Conservation (phyloP, 169 alveolate genomes). For the Theileria orientalis region DNA sequence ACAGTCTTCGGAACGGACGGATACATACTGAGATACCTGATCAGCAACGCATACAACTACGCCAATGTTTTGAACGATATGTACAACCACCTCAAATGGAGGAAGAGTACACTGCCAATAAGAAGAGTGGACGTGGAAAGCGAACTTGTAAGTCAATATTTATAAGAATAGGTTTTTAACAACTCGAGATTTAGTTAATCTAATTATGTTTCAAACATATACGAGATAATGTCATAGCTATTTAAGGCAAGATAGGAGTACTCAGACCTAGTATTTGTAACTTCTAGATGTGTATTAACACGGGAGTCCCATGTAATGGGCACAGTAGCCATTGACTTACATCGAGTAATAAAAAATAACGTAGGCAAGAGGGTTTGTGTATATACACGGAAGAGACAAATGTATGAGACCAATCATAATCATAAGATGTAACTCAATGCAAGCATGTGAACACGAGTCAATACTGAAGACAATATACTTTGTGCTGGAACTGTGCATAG, state of each 20-base stretch:
- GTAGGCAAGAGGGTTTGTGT: constrained; percentile 68
- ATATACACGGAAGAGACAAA: constrained; percentile 73
- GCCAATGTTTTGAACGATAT: constrained; percentile 62
- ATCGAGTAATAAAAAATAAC: too few relatives aligned
- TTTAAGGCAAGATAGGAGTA: too few relatives aligned
- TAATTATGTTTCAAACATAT: neutral
- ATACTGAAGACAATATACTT: constrained; percentile 50
- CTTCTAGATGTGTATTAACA: too few relatives aligned
- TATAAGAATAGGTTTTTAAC: too few relatives aligned
- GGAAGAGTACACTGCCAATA: constrained; percentile 71
- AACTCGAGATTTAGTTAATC: neutral
- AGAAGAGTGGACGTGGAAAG: constrained; percentile 47
- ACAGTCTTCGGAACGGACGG: constrained; percentile 70
- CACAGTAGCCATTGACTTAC: too few relatives aligned
- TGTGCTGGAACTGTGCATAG: constrained; percentile 59
- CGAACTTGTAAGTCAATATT: constrained; percentile 27
- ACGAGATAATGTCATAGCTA: neutral
- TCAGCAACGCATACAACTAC: constrained; percentile 66
- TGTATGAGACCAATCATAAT: constrained; percentile 74
- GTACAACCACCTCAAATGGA: constrained; percentile 69
- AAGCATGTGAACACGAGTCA: constrained; percentile 21
- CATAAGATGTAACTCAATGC: constrained; percentile 27
- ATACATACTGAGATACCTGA: constrained; percentile 68
- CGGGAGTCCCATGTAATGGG: too few relatives aligned
- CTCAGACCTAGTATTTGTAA: too few relatives aligned